Percentiles rank a stretch among this genome's conserved stretches.
phyloP scores from a whole-genome alignment of 257 asterid species.

The Cinchona pubescens region DNA sequence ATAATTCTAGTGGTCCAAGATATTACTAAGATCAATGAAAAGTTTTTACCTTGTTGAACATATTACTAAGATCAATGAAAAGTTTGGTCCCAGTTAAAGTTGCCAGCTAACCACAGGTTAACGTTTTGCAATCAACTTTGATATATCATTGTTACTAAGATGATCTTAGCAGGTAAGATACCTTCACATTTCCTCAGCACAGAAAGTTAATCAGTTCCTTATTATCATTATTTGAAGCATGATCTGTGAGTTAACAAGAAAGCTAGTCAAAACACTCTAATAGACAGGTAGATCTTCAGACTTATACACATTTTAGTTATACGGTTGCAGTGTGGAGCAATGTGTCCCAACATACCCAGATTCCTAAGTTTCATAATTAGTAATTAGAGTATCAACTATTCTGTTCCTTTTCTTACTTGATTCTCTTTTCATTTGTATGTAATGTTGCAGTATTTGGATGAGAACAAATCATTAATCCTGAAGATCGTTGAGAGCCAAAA shows the following conservation, averaged over 20 bases:
- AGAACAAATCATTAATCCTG: slow-evolving; percentile 89
- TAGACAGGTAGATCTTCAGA: background rate
- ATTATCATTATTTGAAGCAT: background rate
- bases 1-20: too few relatives aligned
- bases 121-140: background rate
- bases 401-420: background rate
- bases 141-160: background rate
- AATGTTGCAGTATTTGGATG: slow-evolving; percentile 78
- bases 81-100: background rate
- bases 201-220: background rate
- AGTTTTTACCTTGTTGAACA: too few relatives aligned
- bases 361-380: background rate
- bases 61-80: background rate
- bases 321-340: background rate
- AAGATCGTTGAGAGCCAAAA: slow-evolving; percentile 98
- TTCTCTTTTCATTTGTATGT: background rate
- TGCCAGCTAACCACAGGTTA: too few relatives aligned
- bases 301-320: background rate
- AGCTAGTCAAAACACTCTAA: background rate
- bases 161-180: background rate
- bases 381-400: background rate
- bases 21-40: too few relatives aligned
- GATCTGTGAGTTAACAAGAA: background rate
- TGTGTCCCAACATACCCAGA: background rate
- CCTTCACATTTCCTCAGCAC: too few relatives aligned